Percentiles rank a stretch among this genome's conserved stretches.
These are phyloP conservation scores for Leccinum sublutescens DNA, from an alignment of 768 basidiomycete species.

Conservation along the genomic window DNA sequence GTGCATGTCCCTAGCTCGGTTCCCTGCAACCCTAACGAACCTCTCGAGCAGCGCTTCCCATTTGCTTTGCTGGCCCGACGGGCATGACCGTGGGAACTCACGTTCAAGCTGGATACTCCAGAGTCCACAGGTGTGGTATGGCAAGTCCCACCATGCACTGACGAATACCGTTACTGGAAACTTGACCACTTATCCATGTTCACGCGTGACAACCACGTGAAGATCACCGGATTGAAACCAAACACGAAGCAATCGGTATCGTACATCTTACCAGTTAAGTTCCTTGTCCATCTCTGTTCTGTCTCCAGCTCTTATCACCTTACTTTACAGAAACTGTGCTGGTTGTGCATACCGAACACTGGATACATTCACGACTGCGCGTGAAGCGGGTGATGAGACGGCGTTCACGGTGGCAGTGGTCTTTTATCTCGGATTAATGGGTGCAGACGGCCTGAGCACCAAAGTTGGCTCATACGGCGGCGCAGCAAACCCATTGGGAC, in stretches of 20 bases:
- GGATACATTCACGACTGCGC: constrained; percentile 28
- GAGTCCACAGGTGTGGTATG: constrained; percentile 29
- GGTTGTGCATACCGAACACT: constrained; percentile 27
- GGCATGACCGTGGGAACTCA: constrained; percentile 16
- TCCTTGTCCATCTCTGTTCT: neutral
- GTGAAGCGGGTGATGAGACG: constrained; percentile 16
- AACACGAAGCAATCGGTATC: constrained; percentile 29
- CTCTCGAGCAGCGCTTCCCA: too few relatives aligned
- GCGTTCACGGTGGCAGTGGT: constrained; percentile 26
- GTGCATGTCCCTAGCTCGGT: neutral
- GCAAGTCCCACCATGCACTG: constrained; percentile 16
- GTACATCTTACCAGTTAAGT: constrained; percentile 26
- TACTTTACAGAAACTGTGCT: constrained; percentile 21
- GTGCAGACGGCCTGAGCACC: constrained; percentile 29
- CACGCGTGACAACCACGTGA: constrained; percentile 31
- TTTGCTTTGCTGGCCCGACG: too few relatives aligned
- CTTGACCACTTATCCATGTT: constrained; percentile 25
- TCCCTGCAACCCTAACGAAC: too few relatives aligned
- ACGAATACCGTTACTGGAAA: constrained; percentile 19
- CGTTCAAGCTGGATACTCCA: constrained; percentile 18
- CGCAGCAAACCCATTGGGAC: constrained; percentile 24
- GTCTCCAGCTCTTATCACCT: neutral
- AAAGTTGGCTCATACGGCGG: constrained; percentile 25
- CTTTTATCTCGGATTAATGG: constrained; percentile 32
- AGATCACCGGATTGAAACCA: constrained; percentile 24